Evolutionary conservation across 352 stramenopile genomes (phyloP).

Genomic region (Phytopythium vexans): DNA sequence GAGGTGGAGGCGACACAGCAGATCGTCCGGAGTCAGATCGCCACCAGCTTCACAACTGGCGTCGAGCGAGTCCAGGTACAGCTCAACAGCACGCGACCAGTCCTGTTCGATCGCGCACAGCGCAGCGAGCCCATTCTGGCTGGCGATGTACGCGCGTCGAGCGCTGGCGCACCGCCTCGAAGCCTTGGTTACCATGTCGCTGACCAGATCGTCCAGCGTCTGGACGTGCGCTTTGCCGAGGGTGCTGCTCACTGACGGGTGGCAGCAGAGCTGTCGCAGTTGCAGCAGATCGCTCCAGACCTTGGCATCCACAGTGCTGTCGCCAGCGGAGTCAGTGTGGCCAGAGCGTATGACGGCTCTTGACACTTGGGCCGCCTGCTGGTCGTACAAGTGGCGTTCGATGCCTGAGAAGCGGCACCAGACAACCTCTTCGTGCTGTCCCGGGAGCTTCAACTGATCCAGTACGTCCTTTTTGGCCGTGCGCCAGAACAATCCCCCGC

Average conservation of each 20-base stretch:
- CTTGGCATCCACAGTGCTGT: conserved; percentile 26
- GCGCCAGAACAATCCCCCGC: conserved; percentile 63
- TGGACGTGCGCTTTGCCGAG: conserved; percentile 28
- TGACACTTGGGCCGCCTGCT: conserved; percentile 35
- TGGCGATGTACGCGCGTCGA: not conserved
- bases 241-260: conserved; percentile 85
- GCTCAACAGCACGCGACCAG: not conserved
- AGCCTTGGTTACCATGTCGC: conserved; percentile 62
- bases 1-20: not conserved
- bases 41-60: not conserved
- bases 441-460: conserved; percentile 56
- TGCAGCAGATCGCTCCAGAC: conserved; percentile 77
- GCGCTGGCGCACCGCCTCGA: not conserved
- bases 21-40: not conserved
- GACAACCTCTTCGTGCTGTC: conserved; percentile 48
- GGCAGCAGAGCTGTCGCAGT: conserved; percentile 90
- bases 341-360: not conserved
- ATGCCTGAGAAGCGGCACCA: conserved; percentile 75
- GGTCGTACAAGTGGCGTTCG: conserved; percentile 75
- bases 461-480: conserved; percentile 74
- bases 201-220: conserved; percentile 79
- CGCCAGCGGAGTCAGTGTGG: not conserved
- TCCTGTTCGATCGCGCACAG: not conserved
- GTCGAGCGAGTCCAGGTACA: not conserved
- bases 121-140: not conserved